Conservation (phyloP, 2,329 filamentous ascomycete species). For the Apiospora aurea region DNA sequence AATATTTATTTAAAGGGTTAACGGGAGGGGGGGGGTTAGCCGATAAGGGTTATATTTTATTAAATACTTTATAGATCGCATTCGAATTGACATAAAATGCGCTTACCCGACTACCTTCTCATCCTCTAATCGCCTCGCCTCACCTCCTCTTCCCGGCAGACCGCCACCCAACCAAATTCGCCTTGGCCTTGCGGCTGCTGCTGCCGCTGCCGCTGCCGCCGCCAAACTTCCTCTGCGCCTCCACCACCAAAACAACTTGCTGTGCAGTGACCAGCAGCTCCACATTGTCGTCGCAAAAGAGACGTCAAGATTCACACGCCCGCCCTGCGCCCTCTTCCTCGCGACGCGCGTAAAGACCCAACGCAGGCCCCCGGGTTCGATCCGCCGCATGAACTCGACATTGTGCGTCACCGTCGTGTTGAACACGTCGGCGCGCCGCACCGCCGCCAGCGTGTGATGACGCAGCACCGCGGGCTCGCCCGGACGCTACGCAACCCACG, state of each 20-base stretch:
- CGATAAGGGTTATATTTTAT: no score
- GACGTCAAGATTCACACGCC: conserved; percentile 32
- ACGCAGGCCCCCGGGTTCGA: conserved; percentile 26
- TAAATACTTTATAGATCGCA: no score
- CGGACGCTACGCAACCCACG: background rate
- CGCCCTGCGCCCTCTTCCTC: conserved; percentile 29
- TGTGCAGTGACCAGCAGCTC: no score
- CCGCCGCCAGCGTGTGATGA: background rate
- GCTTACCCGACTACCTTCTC: no score
- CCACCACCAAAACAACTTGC: conserved; percentile 30
- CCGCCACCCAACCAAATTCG: no score
- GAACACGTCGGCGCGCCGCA: background rate
- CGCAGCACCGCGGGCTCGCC: background rate
- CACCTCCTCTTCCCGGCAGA: no score
- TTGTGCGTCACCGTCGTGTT: conserved; percentile 26
- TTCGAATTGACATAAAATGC: no score
- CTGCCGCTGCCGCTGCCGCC: background rate
- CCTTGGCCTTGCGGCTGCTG: no score
- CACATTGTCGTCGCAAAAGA: conserved; percentile 31
- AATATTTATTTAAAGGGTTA: no score
- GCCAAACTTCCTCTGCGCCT: conserved; percentile 30
- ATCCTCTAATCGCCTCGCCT: no score
- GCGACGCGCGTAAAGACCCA: conserved; percentile 30
- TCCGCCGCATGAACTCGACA: conserved; percentile 32
- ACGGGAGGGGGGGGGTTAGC: no score